Percentiles rank a stretch among this genome's conserved stretches.
Evolutionary conservation across 257 asterid species (phyloP).

Genomic region (Fraxinus pennsylvanica): DNA sequence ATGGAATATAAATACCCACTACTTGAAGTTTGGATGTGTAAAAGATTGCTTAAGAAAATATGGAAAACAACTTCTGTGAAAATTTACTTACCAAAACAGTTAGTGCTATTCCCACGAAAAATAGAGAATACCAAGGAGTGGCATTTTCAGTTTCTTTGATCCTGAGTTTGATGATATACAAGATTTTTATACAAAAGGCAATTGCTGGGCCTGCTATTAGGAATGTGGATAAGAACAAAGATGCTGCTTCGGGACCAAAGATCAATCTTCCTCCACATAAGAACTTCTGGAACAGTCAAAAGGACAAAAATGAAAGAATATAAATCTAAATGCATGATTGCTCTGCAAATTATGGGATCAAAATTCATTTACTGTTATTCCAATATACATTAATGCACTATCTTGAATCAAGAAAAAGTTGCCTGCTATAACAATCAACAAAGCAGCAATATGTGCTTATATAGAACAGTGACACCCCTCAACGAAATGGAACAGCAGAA

Average conservation of each 20-base stretch:
- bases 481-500: not conserved
- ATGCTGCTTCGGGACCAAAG: constrained; percentile 85
- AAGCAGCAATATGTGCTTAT: not conserved
- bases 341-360: not conserved
- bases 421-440: not conserved
- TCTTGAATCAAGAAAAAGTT: not conserved
- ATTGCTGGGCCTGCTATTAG: constrained; percentile 66
- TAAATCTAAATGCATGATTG: not conserved
- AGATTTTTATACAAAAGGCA: constrained; percentile 61
- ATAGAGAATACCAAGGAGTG: constrained; percentile 61
- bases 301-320: constrained; percentile 19
- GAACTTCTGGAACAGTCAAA: constrained; percentile 65
- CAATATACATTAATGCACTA: not conserved
- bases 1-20: no score
- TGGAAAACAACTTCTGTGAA: not conserved
- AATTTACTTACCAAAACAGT: constrained; percentile 62
- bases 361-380: not conserved
- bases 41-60: not conserved
- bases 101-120: constrained; percentile 56
- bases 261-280: constrained; percentile 82
- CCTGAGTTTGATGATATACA: constrained; percentile 35
- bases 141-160: constrained; percentile 39
- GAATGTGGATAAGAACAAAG: constrained; percentile 60
- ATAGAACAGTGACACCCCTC: not conserved
- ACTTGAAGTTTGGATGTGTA: not conserved